A percentile compares a stretch with the other conserved stretches of the same genome.
These are phyloP conservation scores for Trichoderma atrobrunneum DNA, from an alignment of 2,329 filamentous ascomycete species.

Conservation along the genomic window DNA sequence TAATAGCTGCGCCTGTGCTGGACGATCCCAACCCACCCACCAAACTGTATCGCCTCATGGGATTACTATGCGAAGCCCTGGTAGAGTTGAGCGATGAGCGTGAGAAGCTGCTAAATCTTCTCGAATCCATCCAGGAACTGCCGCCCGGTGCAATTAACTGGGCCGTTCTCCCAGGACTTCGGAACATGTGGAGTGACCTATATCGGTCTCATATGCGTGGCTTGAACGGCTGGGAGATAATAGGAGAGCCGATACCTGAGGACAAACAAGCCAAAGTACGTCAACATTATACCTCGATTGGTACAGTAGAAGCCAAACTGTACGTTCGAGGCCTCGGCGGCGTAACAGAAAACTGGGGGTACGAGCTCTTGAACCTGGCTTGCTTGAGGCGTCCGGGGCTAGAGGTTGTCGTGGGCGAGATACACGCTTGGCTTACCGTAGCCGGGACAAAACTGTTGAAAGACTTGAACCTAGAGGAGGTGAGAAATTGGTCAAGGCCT, in stretches of 20 bases:
- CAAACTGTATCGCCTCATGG: background rate
- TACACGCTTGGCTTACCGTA: constrained; percentile 1
- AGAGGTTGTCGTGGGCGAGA: background rate
- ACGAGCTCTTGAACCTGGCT: background rate
- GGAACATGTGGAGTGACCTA: background rate
- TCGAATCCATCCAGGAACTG: background rate
- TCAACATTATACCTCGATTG: background rate
- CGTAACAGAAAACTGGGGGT: background rate
- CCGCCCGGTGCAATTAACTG: background rate
- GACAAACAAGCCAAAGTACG: background rate
- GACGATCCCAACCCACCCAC: background rate
- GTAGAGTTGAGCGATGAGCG: background rate
- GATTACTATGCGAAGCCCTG: background rate
- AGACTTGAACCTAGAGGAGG: background rate
- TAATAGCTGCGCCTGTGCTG: background rate
- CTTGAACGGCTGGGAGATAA: background rate
- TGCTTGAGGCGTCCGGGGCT: background rate
- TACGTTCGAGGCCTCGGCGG: background rate
- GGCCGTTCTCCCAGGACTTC: background rate
- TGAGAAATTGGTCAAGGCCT: background rate
- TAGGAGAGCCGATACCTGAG: background rate
- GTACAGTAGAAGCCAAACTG: background rate
- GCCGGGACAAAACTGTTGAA: background rate
- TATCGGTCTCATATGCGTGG: background rate
- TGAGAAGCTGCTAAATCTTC: background rate